Evolutionary conservation across 1,139 yeast species (phyloP).

Genomic region (Scheffersomyces illinoinensis): DNA sequence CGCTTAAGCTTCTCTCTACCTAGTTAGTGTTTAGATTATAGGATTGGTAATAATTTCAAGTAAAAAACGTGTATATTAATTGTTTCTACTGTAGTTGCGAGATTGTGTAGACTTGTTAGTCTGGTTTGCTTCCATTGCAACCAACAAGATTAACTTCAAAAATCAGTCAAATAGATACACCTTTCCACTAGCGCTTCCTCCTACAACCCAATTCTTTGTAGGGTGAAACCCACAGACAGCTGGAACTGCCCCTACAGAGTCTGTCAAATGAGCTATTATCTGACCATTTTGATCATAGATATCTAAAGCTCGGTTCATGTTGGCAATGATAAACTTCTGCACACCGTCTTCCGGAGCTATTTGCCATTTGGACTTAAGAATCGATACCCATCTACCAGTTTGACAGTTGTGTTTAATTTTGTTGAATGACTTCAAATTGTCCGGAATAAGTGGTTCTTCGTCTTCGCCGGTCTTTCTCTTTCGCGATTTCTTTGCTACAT

Average conservation of each 20-base stretch:
- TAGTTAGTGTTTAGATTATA: not conserved
- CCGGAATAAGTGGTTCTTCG: constrained; percentile 25
- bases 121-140: not conserved
- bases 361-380: constrained; percentile 86
- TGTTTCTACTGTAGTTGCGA: not conserved
- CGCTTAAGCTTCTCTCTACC: constrained; percentile 32
- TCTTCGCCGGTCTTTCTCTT: constrained; percentile 11
- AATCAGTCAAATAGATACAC: constrained; percentile 52
- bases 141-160: not conserved
- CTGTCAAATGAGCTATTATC: constrained; percentile 72
- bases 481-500: constrained; percentile 15
- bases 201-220: constrained; percentile 83
- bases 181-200: constrained; percentile 96
- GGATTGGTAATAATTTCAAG: not conserved
- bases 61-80: not conserved
- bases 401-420: constrained; percentile 86
- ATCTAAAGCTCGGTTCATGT: constrained; percentile 87
- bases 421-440: constrained; percentile 52
- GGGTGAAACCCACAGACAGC: constrained; percentile 87
- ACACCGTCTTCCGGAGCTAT: constrained; percentile 63
- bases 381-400: constrained; percentile 95
- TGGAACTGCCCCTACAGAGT: constrained; percentile 80
- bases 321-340: constrained; percentile 86
- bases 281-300: constrained; percentile 74
- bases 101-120: not conserved